Conservation (phyloP, 2,329 filamentous ascomycete species). For the Leptosphaerulina australis region DNA sequence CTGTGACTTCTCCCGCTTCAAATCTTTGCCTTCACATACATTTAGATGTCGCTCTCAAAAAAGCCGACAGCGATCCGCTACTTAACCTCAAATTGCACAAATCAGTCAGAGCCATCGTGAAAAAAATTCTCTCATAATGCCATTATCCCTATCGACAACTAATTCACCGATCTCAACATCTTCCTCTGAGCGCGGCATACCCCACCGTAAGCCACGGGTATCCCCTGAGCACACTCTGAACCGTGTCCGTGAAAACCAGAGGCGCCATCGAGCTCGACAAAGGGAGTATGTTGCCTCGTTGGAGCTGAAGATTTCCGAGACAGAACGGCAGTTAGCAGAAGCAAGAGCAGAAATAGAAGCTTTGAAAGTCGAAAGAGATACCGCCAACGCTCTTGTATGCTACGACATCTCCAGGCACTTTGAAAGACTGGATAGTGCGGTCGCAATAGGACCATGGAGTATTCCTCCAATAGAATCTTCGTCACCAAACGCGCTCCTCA, state of each 20-base stretch:
- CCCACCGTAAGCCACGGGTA: conserved; percentile 30
- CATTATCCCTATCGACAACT: conserved; percentile 1
- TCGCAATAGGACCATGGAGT: background rate
- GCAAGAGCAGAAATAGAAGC: conserved; percentile 35
- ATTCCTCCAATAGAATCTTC: background rate
- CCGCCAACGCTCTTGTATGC: conserved; percentile 11
- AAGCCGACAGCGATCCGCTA: background rate
- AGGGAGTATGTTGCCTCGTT: conserved; percentile 51
- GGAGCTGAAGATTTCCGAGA: conserved; percentile 44
- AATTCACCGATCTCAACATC: conserved; percentile 21
- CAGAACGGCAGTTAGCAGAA: conserved; percentile 33
- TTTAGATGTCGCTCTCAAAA: background rate
- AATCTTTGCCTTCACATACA: background rate
- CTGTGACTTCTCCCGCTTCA: conserved; percentile 25
- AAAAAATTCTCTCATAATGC: conserved; percentile 1
- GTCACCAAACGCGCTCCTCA: background rate
- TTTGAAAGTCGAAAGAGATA: conserved; percentile 30
- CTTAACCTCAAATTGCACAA: background rate
- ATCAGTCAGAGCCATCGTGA: background rate
- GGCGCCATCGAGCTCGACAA: conserved; percentile 56
- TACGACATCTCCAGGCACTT: conserved; percentile 14
- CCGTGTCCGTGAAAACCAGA: conserved; percentile 60
- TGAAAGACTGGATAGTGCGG: background rate
- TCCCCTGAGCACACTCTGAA: conserved; percentile 46
- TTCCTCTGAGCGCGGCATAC: conserved; percentile 14